phyloP scores from a whole-genome alignment of 129 eudicot genomes.

The Pseudognaphalium luteoalbum region DNA sequence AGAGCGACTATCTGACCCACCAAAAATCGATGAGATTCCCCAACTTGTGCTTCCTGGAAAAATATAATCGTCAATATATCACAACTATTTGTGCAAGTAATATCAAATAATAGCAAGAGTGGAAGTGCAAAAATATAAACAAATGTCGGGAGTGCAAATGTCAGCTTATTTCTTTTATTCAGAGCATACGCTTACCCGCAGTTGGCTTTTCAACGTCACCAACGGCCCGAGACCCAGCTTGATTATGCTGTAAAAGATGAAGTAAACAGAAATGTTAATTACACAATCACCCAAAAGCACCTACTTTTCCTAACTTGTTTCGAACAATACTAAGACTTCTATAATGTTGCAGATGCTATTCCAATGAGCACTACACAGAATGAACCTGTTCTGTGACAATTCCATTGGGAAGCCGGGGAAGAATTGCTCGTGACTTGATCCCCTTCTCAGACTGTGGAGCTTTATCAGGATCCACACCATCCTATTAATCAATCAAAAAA shows the following conservation, averaged over 20 bases:
- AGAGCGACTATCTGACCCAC: constrained; percentile 64
- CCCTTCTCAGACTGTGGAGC: constrained; percentile 71
- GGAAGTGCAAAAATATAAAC: neutral
- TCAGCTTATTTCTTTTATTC: neutral
- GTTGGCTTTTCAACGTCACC: constrained; percentile 66
- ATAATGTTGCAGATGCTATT: constrained; percentile 8
- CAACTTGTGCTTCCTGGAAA: constrained; percentile 61
- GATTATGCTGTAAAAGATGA: constrained; percentile 18
- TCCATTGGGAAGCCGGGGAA: constrained; percentile 77
- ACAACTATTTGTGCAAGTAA: constrained; percentile 2
- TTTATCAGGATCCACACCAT: constrained; percentile 70
- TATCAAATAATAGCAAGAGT: neutral
- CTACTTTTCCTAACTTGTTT: neutral
- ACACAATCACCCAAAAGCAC: neutral
- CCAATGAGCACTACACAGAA: constrained; percentile 12
- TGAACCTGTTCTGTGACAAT: constrained; percentile 75
- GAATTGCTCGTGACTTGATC: constrained; percentile 73
- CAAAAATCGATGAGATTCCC: constrained; percentile 93
- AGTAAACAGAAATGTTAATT: neutral
- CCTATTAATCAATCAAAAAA: constrained; percentile 44
- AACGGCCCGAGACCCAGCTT: constrained; percentile 63
- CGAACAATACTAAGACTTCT: constrained; percentile 9
- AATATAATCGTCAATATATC: constrained; percentile 7
- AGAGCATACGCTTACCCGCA: constrained; percentile 46
- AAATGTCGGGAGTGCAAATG: neutral